phyloP scores from a whole-genome alignment of 345 rosid genomes.

The Camelina hispida region DNA sequence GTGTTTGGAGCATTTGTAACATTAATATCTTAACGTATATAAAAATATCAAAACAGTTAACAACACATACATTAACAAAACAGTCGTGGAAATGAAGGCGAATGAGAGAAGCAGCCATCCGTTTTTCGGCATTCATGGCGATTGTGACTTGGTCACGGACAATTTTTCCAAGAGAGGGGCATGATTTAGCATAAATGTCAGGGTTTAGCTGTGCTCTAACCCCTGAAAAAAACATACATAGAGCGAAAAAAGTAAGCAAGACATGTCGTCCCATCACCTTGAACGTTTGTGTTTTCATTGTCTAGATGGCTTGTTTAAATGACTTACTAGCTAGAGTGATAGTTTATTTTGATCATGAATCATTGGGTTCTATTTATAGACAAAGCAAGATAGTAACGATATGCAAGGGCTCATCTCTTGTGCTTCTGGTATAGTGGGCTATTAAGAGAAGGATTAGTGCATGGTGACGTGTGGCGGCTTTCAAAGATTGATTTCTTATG shows the following conservation, averaged over 20 bases:
- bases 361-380: constrained; percentile 36
- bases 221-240: constrained; percentile 44
- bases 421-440: constrained; percentile 20
- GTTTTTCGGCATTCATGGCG: constrained; percentile 60
- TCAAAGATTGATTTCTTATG: constrained; percentile 30
- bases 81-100: constrained; percentile 66
- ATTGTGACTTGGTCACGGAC: constrained; percentile 53
- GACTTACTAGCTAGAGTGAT: background rate
- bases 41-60: background rate
- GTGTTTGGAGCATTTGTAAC: background rate
- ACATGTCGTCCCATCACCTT: constrained; percentile 33
- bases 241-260: constrained; percentile 34
- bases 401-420: background rate
- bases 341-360: background rate
- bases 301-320: constrained; percentile 27
- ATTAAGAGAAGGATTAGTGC: constrained; percentile 37
- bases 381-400: constrained; percentile 21
- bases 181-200: constrained; percentile 54
- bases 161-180: constrained; percentile 54
- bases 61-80: constrained; percentile 63
- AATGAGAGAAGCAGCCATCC: constrained; percentile 76
- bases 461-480: constrained; percentile 42
- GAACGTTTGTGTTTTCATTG: constrained; percentile 40
- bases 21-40: background rate
- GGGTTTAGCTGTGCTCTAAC: constrained; percentile 56